Conservation (phyloP, 2,329 filamentous ascomycete species). For the Aureobasidium pullulans region DNA sequence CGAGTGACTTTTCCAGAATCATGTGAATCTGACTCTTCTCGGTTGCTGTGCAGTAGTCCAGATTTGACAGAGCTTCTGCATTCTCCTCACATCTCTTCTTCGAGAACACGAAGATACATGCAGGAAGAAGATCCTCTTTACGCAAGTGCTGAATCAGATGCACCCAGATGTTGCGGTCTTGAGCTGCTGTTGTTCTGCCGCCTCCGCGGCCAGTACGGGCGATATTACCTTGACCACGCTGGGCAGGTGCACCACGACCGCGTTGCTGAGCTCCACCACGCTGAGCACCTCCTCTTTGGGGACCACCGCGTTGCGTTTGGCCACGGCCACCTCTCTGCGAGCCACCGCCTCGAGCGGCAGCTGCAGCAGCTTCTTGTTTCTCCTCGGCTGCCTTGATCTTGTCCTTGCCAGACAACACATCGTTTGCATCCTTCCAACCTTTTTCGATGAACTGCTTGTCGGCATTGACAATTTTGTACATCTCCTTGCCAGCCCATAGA, state of each 20-base stretch:
- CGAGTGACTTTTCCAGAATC: slow-evolving; percentile 92
- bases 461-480: slow-evolving; percentile 88
- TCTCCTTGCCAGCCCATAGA: slow-evolving; percentile 86
- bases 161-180: slow-evolving; percentile 96
- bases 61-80: slow-evolving; percentile 86
- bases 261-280: slow-evolving; percentile 45
- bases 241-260: slow-evolving; percentile 47
- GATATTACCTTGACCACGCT: slow-evolving; percentile 71
- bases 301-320: slow-evolving; percentile 45
- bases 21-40: slow-evolving; percentile 98
- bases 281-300: slow-evolving; percentile 39
- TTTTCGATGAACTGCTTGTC: slow-evolving; percentile 87
- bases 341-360: slow-evolving; percentile 44
- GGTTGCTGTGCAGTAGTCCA: slow-evolving; percentile 85
- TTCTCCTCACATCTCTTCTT: slow-evolving; percentile 98
- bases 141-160: slow-evolving; percentile 86
- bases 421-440: slow-evolving; percentile 91
- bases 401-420: slow-evolving; percentile 71
- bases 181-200: slow-evolving; percentile 79
- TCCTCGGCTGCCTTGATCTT: slow-evolving; percentile 54
- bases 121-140: slow-evolving; percentile 79
- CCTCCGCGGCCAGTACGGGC: slow-evolving; percentile 78
- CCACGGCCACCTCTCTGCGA: slow-evolving; percentile 43
- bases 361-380: slow-evolving; percentile 41
- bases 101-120: slow-evolving; percentile 97